phyloP scores from a whole-genome alignment of 23 red algal species.

The Pyropia yezoensis region DNA sequence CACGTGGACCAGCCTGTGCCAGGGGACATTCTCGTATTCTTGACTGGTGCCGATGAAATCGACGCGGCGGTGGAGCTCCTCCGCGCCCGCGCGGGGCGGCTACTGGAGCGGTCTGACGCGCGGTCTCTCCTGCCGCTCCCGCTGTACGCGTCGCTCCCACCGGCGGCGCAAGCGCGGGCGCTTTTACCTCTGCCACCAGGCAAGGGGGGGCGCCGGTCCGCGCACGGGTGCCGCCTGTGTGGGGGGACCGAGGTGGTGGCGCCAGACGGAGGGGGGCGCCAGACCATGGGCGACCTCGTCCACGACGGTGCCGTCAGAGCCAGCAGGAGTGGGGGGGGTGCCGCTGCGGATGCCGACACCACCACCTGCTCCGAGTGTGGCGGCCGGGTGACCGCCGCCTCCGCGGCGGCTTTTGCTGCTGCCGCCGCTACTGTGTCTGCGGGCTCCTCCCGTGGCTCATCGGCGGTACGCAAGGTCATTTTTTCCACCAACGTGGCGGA shows the following conservation, averaged over 20 bases:
- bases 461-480: constrained; percentile 65
- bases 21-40: constrained; percentile 93
- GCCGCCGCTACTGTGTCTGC: too few species aligned
- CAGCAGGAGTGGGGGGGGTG: too few species aligned
- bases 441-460: not conserved
- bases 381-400: too few species aligned
- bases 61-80: constrained; percentile 54
- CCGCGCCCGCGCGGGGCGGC: constrained; percentile 27
- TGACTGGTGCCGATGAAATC: constrained; percentile 96
- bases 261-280: too few species aligned
- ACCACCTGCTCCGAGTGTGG: not conserved
- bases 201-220: not conserved
- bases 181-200: constrained; percentile 16
- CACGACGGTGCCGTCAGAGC: too few species aligned
- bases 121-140: constrained; percentile 21
- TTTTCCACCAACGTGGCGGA: constrained; percentile 97
- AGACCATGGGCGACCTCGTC: too few species aligned
- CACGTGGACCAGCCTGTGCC: constrained; percentile 36
- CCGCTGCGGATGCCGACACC: not conserved
- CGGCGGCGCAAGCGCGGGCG: constrained; percentile 46
- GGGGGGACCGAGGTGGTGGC: too few species aligned
- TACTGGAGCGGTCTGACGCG: constrained; percentile 6
- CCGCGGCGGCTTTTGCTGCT: too few species aligned
- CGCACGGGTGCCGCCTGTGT: too few species aligned
- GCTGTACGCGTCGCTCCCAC: constrained; percentile 53